Evolutionary conservation across 2,329 filamentous ascomycete genomes (phyloP), one percentile per base, ranked within the genome.

Genomic region (Didymella pomorum): DNA sequence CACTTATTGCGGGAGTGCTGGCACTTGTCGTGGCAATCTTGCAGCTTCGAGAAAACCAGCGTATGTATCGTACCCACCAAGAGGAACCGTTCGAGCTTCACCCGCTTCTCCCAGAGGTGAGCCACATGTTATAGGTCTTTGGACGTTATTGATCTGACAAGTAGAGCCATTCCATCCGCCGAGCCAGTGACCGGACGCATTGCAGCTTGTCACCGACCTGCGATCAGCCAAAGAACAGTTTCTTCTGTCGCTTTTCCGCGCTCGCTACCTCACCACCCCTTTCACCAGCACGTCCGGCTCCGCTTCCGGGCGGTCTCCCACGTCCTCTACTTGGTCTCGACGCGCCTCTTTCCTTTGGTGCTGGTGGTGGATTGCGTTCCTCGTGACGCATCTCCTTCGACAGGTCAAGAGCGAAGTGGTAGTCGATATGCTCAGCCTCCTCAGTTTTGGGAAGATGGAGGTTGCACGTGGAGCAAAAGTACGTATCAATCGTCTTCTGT

Each of bases 321-420:
- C 78, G 69, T 58, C 55, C 72, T 65, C 69, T 67, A 26, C 56
- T 62, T 14, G 71, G 60, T 56, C 72, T 73, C 50, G 64, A 59
- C 4, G 60, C 53, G 25, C 64, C 65, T n/a, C 46, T 52, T 2
- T 14, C 60, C 20, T 35, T 48, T 3, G 53, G 25, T 23, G 58
- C 29, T n/a, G 59, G 41, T 9, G 60, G 33, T 6, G 59, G 41
- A 14, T 58, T 70, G 11, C 69, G 67, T 8, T 74, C 71, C 47
- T 74, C 68, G 8, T 72, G 66, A 5, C 71, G 67, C 61, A 79
- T 73, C 65, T 89, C 83, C 56, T 87, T 84, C 64, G 93, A 89
- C 28, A 99, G 82, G 67, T 94, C 90, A 78, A 91, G 92, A 44
- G 95, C 95, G 78, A 97, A 89, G 78, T 99, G 95, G 89, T 93